Percentiles rank a stretch among this genome's conserved stretches.
These are phyloP conservation scores for Aplosporella prunicola DNA, from an alignment of 2,329 filamentous ascomycete genomes.

Conservation along the genomic window DNA sequence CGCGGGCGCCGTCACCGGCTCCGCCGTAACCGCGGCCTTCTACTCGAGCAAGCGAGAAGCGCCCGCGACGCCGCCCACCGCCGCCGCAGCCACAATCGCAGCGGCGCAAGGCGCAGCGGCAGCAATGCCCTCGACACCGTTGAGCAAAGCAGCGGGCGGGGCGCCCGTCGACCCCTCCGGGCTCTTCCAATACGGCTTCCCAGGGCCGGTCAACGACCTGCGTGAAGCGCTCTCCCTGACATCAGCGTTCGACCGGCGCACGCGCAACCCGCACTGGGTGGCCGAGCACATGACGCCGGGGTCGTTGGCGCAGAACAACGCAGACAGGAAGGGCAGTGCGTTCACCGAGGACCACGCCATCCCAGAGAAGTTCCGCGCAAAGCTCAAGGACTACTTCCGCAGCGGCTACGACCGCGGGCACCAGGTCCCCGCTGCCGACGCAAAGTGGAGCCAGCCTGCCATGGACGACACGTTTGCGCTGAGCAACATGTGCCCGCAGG, in stretches of 20 bases:
- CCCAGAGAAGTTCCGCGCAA: conserved; percentile 78
- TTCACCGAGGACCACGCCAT: conserved; percentile 77
- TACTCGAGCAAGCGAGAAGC: conserved; percentile 29
- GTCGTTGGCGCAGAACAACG: conserved; percentile 65
- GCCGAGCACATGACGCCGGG: conserved; percentile 89
- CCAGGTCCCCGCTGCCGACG: conserved; percentile 92
- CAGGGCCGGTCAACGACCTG: conserved; percentile 78
- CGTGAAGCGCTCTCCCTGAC: conserved; percentile 66
- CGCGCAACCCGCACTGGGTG: conserved; percentile 85
- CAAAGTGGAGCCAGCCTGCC: conserved; percentile 85
- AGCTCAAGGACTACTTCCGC: conserved; percentile 87
- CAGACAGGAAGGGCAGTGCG: conserved; percentile 71
- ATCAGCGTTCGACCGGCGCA: conserved; percentile 82
- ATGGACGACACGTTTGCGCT: conserved; percentile 95
- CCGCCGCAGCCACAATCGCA: conserved; percentile 17
- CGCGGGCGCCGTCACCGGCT: conserved; percentile 38
- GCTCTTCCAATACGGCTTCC: conserved; percentile 60
- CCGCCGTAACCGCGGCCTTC: conserved; percentile 39
- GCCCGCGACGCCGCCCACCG: conserved; percentile 21
- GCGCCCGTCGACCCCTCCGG: conserved; percentile 40
- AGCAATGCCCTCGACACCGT: no score
- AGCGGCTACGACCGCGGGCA: conserved; percentile 93
- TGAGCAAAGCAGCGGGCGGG: no score
- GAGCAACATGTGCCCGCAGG: conserved; percentile 96
- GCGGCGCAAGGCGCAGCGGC: background rate